Evolutionary conservation across 176 grass and related monocot genomes (phyloP).

Genomic region (Thalia dealbata): DNA sequence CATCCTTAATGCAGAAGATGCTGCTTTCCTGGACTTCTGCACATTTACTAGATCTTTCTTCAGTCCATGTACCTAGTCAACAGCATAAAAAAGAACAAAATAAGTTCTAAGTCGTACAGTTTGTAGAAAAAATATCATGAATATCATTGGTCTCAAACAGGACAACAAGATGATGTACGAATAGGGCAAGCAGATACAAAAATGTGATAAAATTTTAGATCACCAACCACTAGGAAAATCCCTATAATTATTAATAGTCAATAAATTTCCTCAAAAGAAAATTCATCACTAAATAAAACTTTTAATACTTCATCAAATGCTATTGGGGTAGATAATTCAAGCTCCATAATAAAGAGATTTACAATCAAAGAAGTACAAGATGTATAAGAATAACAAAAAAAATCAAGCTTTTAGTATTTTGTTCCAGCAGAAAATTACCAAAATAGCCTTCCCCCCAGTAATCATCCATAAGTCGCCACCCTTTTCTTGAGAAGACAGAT

Average conservation of each 20-base stretch:
- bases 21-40: slow-evolving; percentile 55
- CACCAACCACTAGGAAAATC: background rate
- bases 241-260: background rate
- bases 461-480: slow-evolving; percentile 86
- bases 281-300: background rate
- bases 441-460: slow-evolving; percentile 38
- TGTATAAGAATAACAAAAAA: background rate
- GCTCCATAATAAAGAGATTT: background rate
- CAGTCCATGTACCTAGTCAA: slow-evolving; percentile 56
- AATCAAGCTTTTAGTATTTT: background rate
- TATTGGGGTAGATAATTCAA: background rate
- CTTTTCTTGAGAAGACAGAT: slow-evolving; percentile 37
- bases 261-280: too few species aligned
- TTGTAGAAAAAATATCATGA: background rate
- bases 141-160: background rate
- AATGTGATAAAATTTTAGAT: background rate
- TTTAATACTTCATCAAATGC: background rate
- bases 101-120: background rate
- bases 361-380: background rate
- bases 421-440: slow-evolving; percentile 46
- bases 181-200: background rate
- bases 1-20: slow-evolving; percentile 75
- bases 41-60: slow-evolving; percentile 60
- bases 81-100: background rate
- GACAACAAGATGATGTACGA: background rate